Conservation (phyloP, 768 basidiomycete genomes). For the Amanita rubescens region DNA sequence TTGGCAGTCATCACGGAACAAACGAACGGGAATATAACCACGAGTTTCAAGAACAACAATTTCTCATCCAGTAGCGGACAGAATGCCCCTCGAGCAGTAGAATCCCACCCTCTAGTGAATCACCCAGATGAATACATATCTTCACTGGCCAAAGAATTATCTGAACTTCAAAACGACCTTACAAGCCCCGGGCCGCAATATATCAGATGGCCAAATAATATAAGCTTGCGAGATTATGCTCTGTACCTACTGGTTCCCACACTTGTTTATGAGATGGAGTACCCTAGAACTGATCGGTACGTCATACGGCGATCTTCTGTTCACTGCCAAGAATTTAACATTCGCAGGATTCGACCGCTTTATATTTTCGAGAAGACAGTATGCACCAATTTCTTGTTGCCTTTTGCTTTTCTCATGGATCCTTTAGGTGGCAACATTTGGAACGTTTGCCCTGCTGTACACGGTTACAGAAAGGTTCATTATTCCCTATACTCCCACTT, state of each 20-base stretch:
- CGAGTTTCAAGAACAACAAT: conserved; percentile 6
- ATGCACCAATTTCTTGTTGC: conserved; percentile 19
- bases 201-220: conserved; percentile 79
- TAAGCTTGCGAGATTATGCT: conserved; percentile 74
- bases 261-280: conserved; percentile 94
- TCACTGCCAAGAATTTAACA: conserved; percentile 1
- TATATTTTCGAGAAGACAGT: conserved; percentile 76
- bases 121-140: conserved; percentile 65
- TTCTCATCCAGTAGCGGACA: conserved; percentile 7
- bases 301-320: conserved; percentile 14
- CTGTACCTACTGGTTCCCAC: conserved; percentile 87
- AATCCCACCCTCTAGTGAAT: conserved; percentile 44
- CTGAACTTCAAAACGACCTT: conserved; percentile 72
- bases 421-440: conserved; percentile 77
- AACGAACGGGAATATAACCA: conserved; percentile 13
- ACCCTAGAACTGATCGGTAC: conserved; percentile 81
- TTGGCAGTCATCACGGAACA: conserved; percentile 34
- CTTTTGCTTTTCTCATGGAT: conserved; percentile 33
- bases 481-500: conserved; percentile 67
- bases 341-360: conserved; percentile 56
- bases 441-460: conserved; percentile 91
- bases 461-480: conserved; percentile 94
- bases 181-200: conserved; percentile 58
- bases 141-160: conserved; percentile 64
- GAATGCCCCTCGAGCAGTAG: conserved; percentile 12